Base-by-base conservation (phyloP, 2,329 filamentous ascomycete genomes). In the Coniella lustricola region DNA sequence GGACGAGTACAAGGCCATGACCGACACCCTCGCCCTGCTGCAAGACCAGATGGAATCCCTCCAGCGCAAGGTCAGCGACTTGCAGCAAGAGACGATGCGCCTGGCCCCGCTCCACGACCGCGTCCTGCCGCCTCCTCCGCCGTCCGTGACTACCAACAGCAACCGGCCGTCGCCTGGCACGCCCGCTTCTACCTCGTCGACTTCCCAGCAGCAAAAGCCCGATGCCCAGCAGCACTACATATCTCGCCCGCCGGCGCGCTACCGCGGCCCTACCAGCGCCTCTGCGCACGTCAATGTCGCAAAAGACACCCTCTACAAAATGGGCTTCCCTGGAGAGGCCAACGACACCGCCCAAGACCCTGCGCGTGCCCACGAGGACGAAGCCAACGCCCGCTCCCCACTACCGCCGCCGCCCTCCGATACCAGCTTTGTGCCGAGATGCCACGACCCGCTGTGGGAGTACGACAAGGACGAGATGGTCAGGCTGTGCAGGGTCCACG, bases 221-320 rank as follows among this genome's bases (percentile, higher is more conserved):
- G 70, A 74, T 31, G n/a, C n/a, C n/a, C n/a, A n/a, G n/a, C n/a
- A n/a, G n/a, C 64, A 71, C 22, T 61, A 72, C 3, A 75, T 74
- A 53, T 67, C 69, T 61, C 79, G 70, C 3, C 53, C 59, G 55
- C 79, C 77, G 50, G 79, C 81, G 3, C 76, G 79, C 20, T 95
- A 93, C 61, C 83, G 87, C 49, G 90, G 90, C 0, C 88, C 89
- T 1, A 95, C 89, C 0, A 95, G 88, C 66, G 85, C 82, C 40
- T 82, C 84, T 2, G 95, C 90, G 66, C 90, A 85, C 56, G 78
- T 95, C 25, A 87, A 91, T 54, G 84, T 95, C 13, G 90, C 90
- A 32, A 90, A 89, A 64, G 87, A 80, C 45, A 95, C 90, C 43
- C 74, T 95, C 33, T 85, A 90, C 60, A 90, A 84, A 52, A 95